Base-by-base conservation (phyloP, 805 yeast species). In the Tetrapisispora taiwanensis region DNA sequence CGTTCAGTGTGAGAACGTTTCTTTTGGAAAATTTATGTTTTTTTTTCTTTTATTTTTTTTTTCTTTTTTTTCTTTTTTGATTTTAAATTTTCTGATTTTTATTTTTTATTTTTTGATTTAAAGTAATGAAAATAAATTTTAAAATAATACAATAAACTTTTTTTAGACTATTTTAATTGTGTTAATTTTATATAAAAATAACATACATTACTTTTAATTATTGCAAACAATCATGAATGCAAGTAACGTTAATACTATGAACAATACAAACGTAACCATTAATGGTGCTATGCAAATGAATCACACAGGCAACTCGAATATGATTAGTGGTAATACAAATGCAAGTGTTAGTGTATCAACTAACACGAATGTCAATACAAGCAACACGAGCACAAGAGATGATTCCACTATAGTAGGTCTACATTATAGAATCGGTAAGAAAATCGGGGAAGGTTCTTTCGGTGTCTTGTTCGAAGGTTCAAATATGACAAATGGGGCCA, bases 361-460 rank as follows among this genome's bases (percentile, higher is more conserved):
- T 27, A 36, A 24, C 31, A 17, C 40, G 10, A 37, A 37, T 15
- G 40, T 27, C 19, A 37, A 37, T 13, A 15, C 15, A 8, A 37
- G 40, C 26, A 37, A 37, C 17, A 12, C 24, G 2, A 37, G 40
- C 26, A 37, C 40, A 3, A 39, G 41, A 24, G 46, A 41, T 13
- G 47, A 45, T 37, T 45, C 47, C 3, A 45, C 47, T 3, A 68
- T 71, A 38, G 96, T 92, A 38, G 98, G 98, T 20, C 79, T 90
- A 48, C 98, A 92, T 70, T 92, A 89, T 68, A 84, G 88, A 55
- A 92, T 92, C 46, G 98, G 97, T 47, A 90, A 89, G 65, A 92
- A 92, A 69, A 89, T 92, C 49, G 98, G 98, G 46, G 97, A 92
- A 67, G 98, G 98, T 36, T 90, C 97, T 4, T 92, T 92, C 65